A percentile compares a stretch with the other conserved stretches of the same genome.
Conservation (phyloP, 2,329 filamentous ascomycete species). For the Bimuria novae-zelandiae region DNA sequence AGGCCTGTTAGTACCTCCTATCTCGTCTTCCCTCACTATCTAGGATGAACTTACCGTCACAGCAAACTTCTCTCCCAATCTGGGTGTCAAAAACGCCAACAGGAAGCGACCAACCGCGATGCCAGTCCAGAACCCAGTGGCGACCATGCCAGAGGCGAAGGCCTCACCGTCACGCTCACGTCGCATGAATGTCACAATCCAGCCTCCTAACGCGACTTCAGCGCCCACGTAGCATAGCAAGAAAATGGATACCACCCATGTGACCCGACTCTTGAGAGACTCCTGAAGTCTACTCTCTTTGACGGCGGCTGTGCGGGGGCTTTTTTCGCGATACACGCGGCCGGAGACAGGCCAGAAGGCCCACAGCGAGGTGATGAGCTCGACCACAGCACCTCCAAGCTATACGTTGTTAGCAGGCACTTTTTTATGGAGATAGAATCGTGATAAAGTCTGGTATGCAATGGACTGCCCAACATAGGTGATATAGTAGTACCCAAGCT, state of each 20-base stretch:
- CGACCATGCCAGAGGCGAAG: constrained; percentile 73
- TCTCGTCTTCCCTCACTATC: neutral
- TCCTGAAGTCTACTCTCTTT: constrained; percentile 54
- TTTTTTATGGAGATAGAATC: no score
- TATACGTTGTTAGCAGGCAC: no score
- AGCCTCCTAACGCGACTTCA: constrained; percentile 75
- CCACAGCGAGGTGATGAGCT: constrained; percentile 55
- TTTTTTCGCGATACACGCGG: constrained; percentile 56
- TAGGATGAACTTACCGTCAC: constrained; percentile 39
- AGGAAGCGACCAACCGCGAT: constrained; percentile 72
- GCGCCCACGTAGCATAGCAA: constrained; percentile 76
- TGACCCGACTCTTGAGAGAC: constrained; percentile 56
- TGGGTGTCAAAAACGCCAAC: constrained; percentile 74
- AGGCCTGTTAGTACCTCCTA: constrained; percentile 31
- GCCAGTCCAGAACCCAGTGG: constrained; percentile 81
- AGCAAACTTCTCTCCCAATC: constrained; percentile 68
- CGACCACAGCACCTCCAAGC: constrained; percentile 57
- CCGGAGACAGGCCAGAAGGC: constrained; percentile 68
- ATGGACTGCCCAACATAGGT: no score
- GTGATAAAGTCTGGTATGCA: no score
- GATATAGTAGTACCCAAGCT: no score
- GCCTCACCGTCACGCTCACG: constrained; percentile 67
- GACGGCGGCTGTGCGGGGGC: constrained; percentile 45
- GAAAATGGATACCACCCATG: constrained; percentile 73
- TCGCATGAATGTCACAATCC: constrained; percentile 84